Percentiles rank a stretch among this genome's conserved stretches.
Conservation (phyloP, 2,329 filamentous ascomycete species). For the Diaporthe vaccinii region DNA sequence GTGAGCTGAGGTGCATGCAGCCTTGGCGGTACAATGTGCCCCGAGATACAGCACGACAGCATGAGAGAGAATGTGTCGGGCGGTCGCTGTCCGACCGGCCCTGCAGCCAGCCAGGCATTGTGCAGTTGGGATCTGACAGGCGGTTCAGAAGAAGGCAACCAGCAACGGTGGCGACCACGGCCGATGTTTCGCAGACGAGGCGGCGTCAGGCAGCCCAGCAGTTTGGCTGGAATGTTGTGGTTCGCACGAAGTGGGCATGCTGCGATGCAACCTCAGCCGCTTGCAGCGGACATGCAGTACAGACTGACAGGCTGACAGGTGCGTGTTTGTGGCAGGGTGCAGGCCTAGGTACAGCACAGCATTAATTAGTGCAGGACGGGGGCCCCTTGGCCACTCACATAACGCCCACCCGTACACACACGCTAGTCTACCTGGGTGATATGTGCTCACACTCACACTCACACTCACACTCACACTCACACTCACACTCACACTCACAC, state of each 20-base stretch:
- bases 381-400: not conserved
- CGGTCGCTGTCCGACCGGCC: not conserved
- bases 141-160: not conserved
- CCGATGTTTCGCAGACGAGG: not conserved
- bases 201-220: not conserved
- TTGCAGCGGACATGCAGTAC: not conserved
- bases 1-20: not conserved
- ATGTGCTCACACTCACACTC: too few relatives aligned
- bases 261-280: conserved; percentile 13
- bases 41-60: not conserved
- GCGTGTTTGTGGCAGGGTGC: not conserved
- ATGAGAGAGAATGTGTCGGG: too few relatives aligned
- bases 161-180: not conserved
- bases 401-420: not conserved
- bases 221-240: not conserved
- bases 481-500: not conserved
- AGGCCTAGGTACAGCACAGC: not conserved
- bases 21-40: not conserved
- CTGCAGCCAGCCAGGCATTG: not conserved
- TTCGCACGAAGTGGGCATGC: conserved; percentile 4
- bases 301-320: not conserved
- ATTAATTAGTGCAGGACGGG: not conserved
- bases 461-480: too few relatives aligned
- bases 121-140: not conserved
- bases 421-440: not conserved